phyloP scores from a whole-genome alignment of 73 alveolate genomes.

The Paramecium sexaurelia region DNA sequence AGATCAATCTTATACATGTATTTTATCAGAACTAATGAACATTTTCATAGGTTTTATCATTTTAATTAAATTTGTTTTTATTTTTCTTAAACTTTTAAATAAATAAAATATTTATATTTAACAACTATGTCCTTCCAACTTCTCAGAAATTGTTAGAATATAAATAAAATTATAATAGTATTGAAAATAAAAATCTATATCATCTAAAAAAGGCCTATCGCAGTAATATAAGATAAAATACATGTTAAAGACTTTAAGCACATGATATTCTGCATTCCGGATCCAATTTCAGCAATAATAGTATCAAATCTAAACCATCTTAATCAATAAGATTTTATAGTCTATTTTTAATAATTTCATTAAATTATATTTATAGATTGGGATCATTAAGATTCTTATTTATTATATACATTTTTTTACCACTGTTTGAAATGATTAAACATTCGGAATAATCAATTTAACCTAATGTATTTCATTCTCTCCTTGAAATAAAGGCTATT shows the following conservation, averaged over 20 bases:
- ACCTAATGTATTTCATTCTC: conserved; percentile 74
- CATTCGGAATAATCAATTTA: neutral
- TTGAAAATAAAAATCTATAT: neutral
- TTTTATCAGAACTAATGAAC: neutral
- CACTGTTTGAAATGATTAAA: neutral
- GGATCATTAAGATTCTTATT: neutral
- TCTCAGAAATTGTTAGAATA: neutral
- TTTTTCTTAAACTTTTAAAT: neutral
- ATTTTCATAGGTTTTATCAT: neutral
- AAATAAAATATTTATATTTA: neutral
- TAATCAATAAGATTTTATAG: neutral
- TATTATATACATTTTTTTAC: neutral
- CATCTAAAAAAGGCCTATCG: neutral
- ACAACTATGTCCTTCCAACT: too few species aligned
- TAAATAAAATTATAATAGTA: neutral
- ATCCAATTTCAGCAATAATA: neutral
- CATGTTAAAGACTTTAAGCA: neutral
- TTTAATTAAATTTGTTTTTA: neutral
- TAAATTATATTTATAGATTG: neutral
- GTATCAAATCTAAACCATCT: neutral
- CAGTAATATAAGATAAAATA: neutral
- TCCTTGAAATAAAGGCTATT: conserved; percentile 79
- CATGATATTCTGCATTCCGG: neutral
- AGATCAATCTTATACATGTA: neutral
- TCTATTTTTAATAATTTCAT: neutral